phyloP scores from a whole-genome alignment of 2,329 filamentous ascomycete genomes.

The Aureobasidium sp. region DNA sequence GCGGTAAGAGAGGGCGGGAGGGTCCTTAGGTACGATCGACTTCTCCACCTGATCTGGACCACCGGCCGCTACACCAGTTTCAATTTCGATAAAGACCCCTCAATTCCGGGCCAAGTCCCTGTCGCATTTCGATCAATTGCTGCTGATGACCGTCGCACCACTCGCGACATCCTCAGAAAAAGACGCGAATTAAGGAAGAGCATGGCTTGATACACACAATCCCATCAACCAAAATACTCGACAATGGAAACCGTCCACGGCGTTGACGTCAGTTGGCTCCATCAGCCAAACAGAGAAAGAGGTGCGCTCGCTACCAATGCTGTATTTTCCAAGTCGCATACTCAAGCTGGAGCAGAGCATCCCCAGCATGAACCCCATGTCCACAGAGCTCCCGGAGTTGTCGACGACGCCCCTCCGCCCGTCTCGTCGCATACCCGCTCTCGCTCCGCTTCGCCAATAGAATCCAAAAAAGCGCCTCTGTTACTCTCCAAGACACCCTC shows the following conservation, averaged over 20 bases:
- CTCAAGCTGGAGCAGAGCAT: conserved; percentile 23
- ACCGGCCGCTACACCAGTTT: not conserved
- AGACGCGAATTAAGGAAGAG: not conserved
- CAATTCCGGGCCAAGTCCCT: not conserved
- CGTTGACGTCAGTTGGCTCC: conserved; percentile 86
- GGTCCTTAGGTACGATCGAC: not conserved
- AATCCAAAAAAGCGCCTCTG: conserved; percentile 1
- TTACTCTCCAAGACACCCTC: not conserved
- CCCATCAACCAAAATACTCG: not conserved
- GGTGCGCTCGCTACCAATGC: conserved; percentile 44
- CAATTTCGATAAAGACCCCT: conserved; percentile 1
- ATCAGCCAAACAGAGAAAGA: conserved; percentile 59
- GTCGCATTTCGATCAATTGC: not conserved
- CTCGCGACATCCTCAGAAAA: not conserved
- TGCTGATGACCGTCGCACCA: not conserved
- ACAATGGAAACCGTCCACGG: conserved; percentile 47
- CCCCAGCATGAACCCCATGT: conserved; percentile 22
- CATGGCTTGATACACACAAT: not conserved
- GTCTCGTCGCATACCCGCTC: conserved; percentile 28
- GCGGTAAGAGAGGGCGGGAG: not conserved
- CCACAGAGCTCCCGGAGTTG: conserved; percentile 27
- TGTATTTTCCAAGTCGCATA: conserved; percentile 16
- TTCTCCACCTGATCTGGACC: conserved; percentile 7
- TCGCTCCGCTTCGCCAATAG: conserved; percentile 13
- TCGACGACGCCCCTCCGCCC: conserved; percentile 26